Base-by-base conservation (phyloP, 176 grass and related monocot species). In the Themeda triandra region DNA sequence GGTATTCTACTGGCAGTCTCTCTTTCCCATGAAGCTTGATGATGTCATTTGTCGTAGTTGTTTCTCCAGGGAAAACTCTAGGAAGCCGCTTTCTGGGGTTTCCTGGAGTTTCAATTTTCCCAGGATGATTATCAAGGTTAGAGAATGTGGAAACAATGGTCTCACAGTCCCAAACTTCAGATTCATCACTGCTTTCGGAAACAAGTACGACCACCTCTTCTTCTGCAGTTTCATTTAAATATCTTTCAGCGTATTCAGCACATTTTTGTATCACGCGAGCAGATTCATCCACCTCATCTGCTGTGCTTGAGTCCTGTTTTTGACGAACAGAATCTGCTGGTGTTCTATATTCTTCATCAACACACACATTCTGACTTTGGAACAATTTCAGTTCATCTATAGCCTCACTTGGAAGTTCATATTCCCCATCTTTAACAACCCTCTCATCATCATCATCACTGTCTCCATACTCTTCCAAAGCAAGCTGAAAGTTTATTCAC, bases 1-100 rank as follows among this genome's bases (percentile, higher is more conserved):
- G 86, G 60, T 99, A 99, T 70, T 99, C 90, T 75, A 99, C 77
- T 31, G 93, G 96, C 70, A 99, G 91, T 91, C 88, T 99, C 76
- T 86, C 96, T 77, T 99, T 99, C 29, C 96, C 96, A 66, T 94
- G 69, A 78, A 99, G 96, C 67, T 91, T 86, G 89, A 99, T 99
- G 29, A 99, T 51, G 40, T 96, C 94, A 63, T 79, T 86, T 7
- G 80, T 88, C 33, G 80, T 80, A 80, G 72, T 80, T 70, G 78
- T 83, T 62, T 90, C 96, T 83, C 93, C 89, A 63, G 89, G 87
- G 63, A 96, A 94, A 76, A 86, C 83, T 87, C 64, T 88, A 80
- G 88, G 91, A 76, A 96, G 62, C n/a, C 42, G 71, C 37, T 71
- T 94, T 82, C 69, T 96, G 45, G 48, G 33, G 78, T 86, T 94